phyloP scores from a whole-genome alignment of 73 alveolate genomes.

The Uronychia setigera region DNA sequence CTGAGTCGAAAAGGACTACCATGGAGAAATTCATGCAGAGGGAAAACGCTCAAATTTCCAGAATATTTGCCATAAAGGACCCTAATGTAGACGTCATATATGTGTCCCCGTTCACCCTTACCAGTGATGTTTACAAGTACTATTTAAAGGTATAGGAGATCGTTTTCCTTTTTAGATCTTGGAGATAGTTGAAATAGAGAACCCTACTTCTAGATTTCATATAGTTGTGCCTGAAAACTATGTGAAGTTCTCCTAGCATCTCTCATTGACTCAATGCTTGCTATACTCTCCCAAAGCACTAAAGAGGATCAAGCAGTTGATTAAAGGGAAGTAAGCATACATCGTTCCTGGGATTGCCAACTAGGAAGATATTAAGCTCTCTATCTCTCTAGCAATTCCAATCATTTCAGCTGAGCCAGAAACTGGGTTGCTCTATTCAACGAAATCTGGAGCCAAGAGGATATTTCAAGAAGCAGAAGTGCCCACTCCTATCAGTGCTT shows the following conservation, averaged over 20 bases:
- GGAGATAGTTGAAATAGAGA: conserved; percentile 62
- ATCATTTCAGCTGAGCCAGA: conserved; percentile 66
- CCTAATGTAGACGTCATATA: conserved; percentile 74
- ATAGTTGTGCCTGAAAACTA: conserved; percentile 71
- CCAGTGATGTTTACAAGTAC: conserved; percentile 68
- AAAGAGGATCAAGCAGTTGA: conserved; percentile 59
- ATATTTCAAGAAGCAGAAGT: conserved; percentile 69
- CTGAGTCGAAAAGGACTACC: conserved; percentile 79
- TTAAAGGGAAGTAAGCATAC: conserved; percentile 62
- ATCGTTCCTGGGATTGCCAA: conserved; percentile 64
- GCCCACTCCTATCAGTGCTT: conserved; percentile 70
- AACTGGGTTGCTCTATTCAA: conserved; percentile 41
- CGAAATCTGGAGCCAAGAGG: conserved; percentile 71
- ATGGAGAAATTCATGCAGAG: conserved; percentile 90
- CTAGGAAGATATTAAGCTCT: conserved; percentile 56
- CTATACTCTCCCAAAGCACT: conserved; percentile 71
- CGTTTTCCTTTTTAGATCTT: conserved; percentile 65
- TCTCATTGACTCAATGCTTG: conserved; percentile 51
- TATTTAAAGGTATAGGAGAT: conserved; percentile 55
- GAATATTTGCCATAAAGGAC: conserved; percentile 67
- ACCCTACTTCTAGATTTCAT: conserved; percentile 63
- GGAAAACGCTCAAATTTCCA: conserved; percentile 71
- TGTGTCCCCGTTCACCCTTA: conserved; percentile 65
- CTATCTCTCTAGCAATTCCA: conserved; percentile 68
- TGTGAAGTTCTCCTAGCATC: conserved; percentile 62